Base-by-base conservation (phyloP, 306 rosid genomes). In the Mimosa bimucronata region DNA sequence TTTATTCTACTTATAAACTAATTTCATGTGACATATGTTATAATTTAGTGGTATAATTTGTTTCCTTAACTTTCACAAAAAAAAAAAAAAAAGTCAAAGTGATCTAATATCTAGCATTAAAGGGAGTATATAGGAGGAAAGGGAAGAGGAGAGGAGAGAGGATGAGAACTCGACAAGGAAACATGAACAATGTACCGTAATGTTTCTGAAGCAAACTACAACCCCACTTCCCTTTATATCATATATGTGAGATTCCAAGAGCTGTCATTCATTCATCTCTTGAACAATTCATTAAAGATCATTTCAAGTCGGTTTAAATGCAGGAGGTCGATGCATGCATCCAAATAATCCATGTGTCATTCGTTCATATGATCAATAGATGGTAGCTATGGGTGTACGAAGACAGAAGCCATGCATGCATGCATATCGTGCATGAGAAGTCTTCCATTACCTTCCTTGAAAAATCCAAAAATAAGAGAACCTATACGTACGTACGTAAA, bases 151-250 rank as follows among this genome's bases (percentile, higher is more conserved):
- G 45, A 68, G 64, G 38, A 29, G 65, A 66, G 48, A 53, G 45
- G 23, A 29, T 3, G 62, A 52, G 26, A 34, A 34, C 12, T 73
- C 19, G 85, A 74, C 75, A 76, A 79, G 46, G 65, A 65, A 78
- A 68, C 80, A 77, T 61, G 77, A 55, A 55, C 74, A 64, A 30
- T 11, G 82, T 77, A 81, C 72, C 71, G 73, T 29, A 74, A 75
- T 86, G 40, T 85, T 79, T 29, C 83, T 45, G 6, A 79, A 77
- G 84, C 53, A 80, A 83, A 83, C 81, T 81, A 68, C 83, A 83
- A 57, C 83, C 87, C 71, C 79, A 81, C 74, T 83, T 82, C 62
- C 18, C n/a, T n/a, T 77, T 79, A 55, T 57, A 66, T 7, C 4
- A 57, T 12, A 46, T 3, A 18, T 31, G 30, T 5, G 37, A 46